Evolutionary conservation across 1,284 basidiomycete species (phyloP).

Genomic region (Melampsora larici-populina): DNA sequence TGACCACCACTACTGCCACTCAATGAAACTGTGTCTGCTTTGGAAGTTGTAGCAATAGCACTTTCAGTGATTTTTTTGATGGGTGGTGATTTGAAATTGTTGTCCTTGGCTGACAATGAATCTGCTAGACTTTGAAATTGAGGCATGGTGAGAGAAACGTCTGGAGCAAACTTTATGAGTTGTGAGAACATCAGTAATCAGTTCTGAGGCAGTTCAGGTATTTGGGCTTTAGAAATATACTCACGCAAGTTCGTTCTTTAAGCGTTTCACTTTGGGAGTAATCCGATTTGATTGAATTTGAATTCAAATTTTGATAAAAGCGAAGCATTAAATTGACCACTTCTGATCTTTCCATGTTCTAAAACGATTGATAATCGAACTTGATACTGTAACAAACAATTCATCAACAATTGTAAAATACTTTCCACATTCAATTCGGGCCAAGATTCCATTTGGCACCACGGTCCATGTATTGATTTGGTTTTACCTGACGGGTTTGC

Average conservation of each 20-base stretch:
- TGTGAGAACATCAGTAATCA: background rate
- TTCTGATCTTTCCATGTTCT: too few relatives aligned
- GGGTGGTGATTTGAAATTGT: background rate
- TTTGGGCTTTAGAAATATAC: background rate
- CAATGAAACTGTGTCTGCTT: background rate
- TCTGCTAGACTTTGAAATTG: conserved; percentile 32
- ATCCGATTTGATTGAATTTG: too few relatives aligned
- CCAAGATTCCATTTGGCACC: too few relatives aligned
- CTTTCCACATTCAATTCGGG: too few relatives aligned
- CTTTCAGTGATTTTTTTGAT: background rate
- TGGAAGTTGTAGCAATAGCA: background rate
- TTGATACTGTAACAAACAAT: too few relatives aligned
- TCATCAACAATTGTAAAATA: too few relatives aligned
- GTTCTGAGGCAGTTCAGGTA: background rate
- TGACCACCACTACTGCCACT: background rate
- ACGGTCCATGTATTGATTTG: too few relatives aligned
- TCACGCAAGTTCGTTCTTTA: conserved; percentile 33
- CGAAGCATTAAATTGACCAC: too few relatives aligned
- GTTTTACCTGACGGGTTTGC: too few relatives aligned
- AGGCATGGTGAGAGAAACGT: conserved; percentile 24
- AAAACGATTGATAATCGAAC: too few relatives aligned
- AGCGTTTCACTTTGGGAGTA: conserved; percentile 16
- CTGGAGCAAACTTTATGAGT: conserved; percentile 24
- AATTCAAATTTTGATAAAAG: too few relatives aligned
- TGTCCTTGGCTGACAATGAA: background rate